These are phyloP conservation scores for Cryptococcus deneoformans DNA, from an alignment of 1,284 basidiomycete species.

Conservation along the genomic window DNA sequence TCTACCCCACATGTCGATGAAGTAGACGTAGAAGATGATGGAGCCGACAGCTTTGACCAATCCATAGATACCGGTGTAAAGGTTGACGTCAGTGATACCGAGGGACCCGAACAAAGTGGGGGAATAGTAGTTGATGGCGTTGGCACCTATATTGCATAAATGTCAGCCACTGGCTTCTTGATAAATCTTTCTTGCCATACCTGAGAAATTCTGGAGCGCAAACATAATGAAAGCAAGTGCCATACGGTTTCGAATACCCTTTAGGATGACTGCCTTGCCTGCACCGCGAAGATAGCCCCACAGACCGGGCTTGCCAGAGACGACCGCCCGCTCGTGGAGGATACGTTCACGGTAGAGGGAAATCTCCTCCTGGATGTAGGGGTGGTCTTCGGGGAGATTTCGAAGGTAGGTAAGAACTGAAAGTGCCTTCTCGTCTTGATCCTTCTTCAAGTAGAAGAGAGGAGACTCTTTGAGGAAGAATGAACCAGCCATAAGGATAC, in stretches of 20 bases:
- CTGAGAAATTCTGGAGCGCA: slow-evolving; percentile 6
- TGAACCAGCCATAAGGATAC: slow-evolving; percentile 50
- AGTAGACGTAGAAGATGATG: slow-evolving; percentile 27
- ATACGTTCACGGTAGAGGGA: slow-evolving; percentile 26
- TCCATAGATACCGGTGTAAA: slow-evolving; percentile 50
- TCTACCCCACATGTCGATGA: slow-evolving; percentile 41
- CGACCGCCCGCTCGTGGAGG: slow-evolving; percentile 17
- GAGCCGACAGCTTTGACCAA: slow-evolving; percentile 40
- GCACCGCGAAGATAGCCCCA: slow-evolving; percentile 21
- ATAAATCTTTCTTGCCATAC: slow-evolving; percentile 14
- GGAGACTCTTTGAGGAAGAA: slow-evolving; percentile 55
- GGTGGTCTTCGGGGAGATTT: slow-evolving; percentile 44
- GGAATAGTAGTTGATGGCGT: slow-evolving; percentile 19
- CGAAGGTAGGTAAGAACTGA: slow-evolving; percentile 51
- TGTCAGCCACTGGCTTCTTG: slow-evolving; percentile 32
- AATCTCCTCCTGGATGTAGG: slow-evolving; percentile 49
- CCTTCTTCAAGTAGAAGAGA: slow-evolving; percentile 54
- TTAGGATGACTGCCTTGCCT: slow-evolving; percentile 15
- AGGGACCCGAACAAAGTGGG: slow-evolving; percentile 45
- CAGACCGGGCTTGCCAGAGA: slow-evolving; percentile 16
- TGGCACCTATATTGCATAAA: slow-evolving; percentile 16
- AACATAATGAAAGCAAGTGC: slow-evolving; percentile 32
- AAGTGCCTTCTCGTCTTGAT: slow-evolving; percentile 46
- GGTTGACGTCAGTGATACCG: slow-evolving; percentile 39
- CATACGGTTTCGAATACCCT: slow-evolving; percentile 32